Evolutionary conservation across 2,329 filamentous ascomycete species (phyloP).

Genomic region (Fusarium odoratissimum): DNA sequence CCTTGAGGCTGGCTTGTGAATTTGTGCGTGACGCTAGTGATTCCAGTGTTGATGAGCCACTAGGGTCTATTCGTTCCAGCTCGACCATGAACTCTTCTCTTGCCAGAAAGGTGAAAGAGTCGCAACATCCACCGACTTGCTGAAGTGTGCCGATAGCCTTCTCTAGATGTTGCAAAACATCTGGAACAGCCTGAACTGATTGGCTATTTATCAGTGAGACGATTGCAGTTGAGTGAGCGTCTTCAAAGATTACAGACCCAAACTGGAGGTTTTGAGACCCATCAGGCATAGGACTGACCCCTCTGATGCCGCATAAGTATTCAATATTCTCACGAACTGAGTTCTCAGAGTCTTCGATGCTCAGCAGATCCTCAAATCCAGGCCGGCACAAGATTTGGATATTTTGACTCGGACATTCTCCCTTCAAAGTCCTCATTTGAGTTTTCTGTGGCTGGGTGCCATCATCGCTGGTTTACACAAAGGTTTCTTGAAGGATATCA

Average conservation of each 20-base stretch:
- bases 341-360: fast-evolving
- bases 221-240: fast-evolving
- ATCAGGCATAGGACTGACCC: fast-evolving
- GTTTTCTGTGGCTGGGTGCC: no score
- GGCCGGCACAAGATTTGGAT: no score
- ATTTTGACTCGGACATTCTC: no score
- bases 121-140: not conserved
- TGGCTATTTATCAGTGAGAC: fast-evolving
- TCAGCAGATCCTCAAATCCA: no score
- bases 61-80: fast-evolving
- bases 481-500: no score
- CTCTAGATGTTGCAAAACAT: fast-evolving
- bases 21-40: fast-evolving
- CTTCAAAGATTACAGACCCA: fast-evolving
- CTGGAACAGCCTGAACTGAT: fast-evolving
- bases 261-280: fast-evolving
- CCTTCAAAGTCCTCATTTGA: no score
- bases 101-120: not conserved
- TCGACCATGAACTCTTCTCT: fast-evolving
- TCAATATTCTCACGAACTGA: fast-evolving
- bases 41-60: fast-evolving
- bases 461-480: no score
- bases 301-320: fast-evolving
- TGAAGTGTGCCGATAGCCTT: fast-evolving
- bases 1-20: fast-evolving